Evolutionary conservation across 768 basidiomycete genomes (phyloP).

Genomic region (Mycena haematopus): DNA sequence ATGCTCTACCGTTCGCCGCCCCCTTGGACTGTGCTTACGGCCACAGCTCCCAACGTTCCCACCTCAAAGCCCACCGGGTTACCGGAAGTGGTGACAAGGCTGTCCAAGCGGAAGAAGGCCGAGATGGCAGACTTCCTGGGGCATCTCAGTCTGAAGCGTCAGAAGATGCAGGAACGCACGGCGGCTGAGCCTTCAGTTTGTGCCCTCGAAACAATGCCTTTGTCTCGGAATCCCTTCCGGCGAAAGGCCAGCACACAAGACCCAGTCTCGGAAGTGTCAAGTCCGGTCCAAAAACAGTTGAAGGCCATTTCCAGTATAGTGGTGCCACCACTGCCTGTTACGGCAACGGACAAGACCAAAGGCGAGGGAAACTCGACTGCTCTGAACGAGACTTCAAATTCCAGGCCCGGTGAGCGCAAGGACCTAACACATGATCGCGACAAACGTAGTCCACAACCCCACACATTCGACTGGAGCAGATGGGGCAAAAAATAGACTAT

Average conservation of each 20-base stretch:
- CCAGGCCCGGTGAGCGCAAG: not conserved
- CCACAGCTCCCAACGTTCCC: constrained; percentile 3
- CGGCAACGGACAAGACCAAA: not conserved
- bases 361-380: not conserved
- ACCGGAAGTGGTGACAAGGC: not conserved
- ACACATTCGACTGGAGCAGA: constrained; percentile 27
- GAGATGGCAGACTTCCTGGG: constrained; percentile 20
- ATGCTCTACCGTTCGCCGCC: constrained; percentile 48
- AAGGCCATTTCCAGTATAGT: constrained; percentile 6
- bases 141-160: constrained; percentile 23
- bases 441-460: not conserved
- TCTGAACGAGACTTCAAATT: not conserved
- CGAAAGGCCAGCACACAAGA: constrained; percentile 9
- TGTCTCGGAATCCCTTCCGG: constrained; percentile 29
- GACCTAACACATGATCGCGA: constrained; percentile 1
- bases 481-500: constrained; percentile 29
- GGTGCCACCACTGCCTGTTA: constrained; percentile 2
- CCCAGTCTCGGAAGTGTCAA: not conserved
- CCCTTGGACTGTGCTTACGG: constrained; percentile 40
- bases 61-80: constrained; percentile 3
- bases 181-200: not conserved
- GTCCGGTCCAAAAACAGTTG: not conserved
- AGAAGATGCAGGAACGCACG: constrained; percentile 8
- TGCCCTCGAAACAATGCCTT: constrained; percentile 4
- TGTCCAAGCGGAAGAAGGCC: constrained; percentile 20